Evolutionary conservation across 495 filamentous ascomycete genomes (phyloP).

Genomic region (Neurospora pannonica): DNA sequence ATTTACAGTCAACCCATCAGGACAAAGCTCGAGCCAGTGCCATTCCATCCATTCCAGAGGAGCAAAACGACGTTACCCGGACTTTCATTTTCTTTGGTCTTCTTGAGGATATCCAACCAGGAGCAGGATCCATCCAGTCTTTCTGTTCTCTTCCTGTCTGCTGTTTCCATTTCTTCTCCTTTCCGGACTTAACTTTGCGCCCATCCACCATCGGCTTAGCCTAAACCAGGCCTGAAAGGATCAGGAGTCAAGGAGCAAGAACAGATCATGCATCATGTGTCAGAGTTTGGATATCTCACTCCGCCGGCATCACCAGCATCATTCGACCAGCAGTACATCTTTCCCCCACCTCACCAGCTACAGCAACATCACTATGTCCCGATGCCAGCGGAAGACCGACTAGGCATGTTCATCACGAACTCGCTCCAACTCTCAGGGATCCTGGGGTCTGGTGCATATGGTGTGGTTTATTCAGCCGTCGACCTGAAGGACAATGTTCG

Average conservation of each 20-base stretch:
- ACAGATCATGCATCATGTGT: slow-evolving; percentile 44
- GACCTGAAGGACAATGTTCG: slow-evolving; percentile 72
- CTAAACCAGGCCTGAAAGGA: slow-evolving; percentile 17
- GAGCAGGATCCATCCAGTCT: slow-evolving; percentile 13
- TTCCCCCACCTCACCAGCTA: slow-evolving; percentile 24
- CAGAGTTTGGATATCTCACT: slow-evolving; percentile 44
- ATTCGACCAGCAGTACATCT: slow-evolving; percentile 34
- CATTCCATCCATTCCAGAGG: neutral
- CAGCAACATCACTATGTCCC: slow-evolving; percentile 32
- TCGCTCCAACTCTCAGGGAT: slow-evolving; percentile 76
- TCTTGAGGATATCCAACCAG: slow-evolving; percentile 2
- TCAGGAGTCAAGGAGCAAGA: slow-evolving; percentile 24
- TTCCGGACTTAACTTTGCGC: slow-evolving; percentile 4
- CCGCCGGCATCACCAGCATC: slow-evolving; percentile 38
- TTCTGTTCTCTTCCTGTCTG: slow-evolving; percentile 6
- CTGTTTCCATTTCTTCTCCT: slow-evolving; percentile 5
- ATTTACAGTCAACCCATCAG: neutral
- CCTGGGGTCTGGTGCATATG: slow-evolving; percentile 90
- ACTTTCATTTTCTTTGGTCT: slow-evolving; percentile 7
- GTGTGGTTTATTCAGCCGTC: slow-evolving; percentile 89
- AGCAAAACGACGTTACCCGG: neutral
- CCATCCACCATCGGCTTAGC: slow-evolving; percentile 6
- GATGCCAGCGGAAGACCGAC: slow-evolving; percentile 64
- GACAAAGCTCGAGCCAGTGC: slow-evolving; percentile 1
- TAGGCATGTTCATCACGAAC: slow-evolving; percentile 75